A percentile compares a stretch with the other conserved stretches of the same genome.
These are phyloP conservation scores for Brettanomyces naardenensis DNA, from an alignment of 805 yeast genomes.

Conservation along the genomic window DNA sequence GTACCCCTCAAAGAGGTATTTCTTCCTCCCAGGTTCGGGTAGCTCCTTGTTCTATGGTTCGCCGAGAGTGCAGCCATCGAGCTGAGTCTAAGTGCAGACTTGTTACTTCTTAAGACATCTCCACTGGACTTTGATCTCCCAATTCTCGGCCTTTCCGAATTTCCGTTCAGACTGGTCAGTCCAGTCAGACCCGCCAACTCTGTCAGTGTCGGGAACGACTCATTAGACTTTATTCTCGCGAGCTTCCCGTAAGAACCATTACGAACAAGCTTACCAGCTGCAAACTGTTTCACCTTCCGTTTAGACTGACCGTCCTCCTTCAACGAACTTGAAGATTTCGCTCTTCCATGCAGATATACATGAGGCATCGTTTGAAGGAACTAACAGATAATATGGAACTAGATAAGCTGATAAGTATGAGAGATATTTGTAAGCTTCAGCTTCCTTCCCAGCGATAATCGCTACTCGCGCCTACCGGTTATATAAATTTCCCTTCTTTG, in stretches of 20 bases:
- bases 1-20: constrained; percentile 16
- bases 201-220: constrained; percentile 7
- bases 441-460: too few relatives aligned
- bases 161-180: constrained; percentile 4
- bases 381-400: too few relatives aligned
- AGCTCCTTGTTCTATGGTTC: constrained; percentile 17
- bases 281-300: constrained; percentile 25
- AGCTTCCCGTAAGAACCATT: constrained; percentile 28
- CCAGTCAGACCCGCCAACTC: constrained; percentile 1
- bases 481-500: too few relatives aligned
- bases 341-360: background rate
- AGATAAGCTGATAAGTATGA: too few relatives aligned
- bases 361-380: background rate
- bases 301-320: constrained; percentile 6
- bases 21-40: constrained; percentile 20
- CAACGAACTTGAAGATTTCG: background rate
- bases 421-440: too few relatives aligned
- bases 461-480: too few relatives aligned
- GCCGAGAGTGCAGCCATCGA: constrained; percentile 5
- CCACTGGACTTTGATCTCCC: constrained; percentile 21
- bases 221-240: constrained; percentile 24
- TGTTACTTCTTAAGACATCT: constrained; percentile 15
- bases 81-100: constrained; percentile 9
- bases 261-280: constrained; percentile 26
- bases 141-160: constrained; percentile 17